Evolutionary conservation across 2,329 filamentous ascomycete species (phyloP).

Genomic region (Fusarium tanahbumbuense): DNA sequence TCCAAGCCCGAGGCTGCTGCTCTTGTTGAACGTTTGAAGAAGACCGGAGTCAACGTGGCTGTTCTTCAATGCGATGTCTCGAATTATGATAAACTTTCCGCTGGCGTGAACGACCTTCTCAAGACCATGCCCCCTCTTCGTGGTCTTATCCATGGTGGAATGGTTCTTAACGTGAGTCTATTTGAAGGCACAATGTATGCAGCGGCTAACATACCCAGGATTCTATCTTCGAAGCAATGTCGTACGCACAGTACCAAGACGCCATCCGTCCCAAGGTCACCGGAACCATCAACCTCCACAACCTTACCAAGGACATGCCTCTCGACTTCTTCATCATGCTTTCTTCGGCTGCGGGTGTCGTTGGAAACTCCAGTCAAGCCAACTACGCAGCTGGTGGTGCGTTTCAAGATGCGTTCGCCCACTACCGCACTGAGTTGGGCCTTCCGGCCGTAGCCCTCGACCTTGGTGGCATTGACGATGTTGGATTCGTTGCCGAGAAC

Average conservation of each 20-base stretch:
- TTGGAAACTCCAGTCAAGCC: constrained; percentile 4
- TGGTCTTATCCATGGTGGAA: not conserved
- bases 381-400: constrained; percentile 6
- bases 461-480: not conserved
- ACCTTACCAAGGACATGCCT: not conserved
- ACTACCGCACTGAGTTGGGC: not conserved
- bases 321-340: constrained; percentile 17
- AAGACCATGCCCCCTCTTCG: constrained; percentile 1
- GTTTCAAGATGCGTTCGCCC: constrained; percentile 4
- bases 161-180: not conserved
- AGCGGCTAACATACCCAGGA: not conserved
- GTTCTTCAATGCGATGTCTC: not conserved
- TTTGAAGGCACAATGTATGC: too few relatives aligned
- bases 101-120: not conserved
- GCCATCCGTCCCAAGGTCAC: constrained; percentile 4
- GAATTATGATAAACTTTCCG: not conserved
- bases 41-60: not conserved
- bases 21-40: not conserved
- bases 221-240: constrained; percentile 7
- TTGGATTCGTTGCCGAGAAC: constrained; percentile 1
- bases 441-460: constrained; percentile 4
- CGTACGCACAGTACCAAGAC: not conserved
- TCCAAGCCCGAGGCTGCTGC: not conserved
- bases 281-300: constrained; percentile 3
- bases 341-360: not conserved